These are phyloP conservation scores for Zasmidium citrigriseum DNA, from an alignment of 2,329 filamentous ascomycete genomes.

Conservation along the genomic window DNA sequence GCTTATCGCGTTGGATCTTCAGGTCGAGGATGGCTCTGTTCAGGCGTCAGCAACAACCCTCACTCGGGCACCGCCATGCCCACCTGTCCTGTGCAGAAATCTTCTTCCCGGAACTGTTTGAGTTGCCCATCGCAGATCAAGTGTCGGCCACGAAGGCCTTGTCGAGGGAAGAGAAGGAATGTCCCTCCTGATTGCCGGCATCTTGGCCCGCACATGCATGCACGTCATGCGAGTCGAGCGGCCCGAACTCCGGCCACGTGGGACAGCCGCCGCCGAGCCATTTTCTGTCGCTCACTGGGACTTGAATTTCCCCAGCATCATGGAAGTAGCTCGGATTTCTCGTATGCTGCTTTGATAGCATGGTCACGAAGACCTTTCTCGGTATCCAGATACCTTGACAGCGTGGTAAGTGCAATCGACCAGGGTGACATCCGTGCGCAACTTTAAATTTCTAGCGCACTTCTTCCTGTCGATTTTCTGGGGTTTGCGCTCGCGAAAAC, in stretches of 20 bases:
- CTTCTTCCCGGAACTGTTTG: slow-evolving; percentile 60
- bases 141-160: background rate
- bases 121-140: slow-evolving; percentile 61
- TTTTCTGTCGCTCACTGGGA: no score
- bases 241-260: slow-evolving; percentile 10
- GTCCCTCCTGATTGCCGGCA: background rate
- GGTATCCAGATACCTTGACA: no score
- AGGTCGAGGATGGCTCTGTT: slow-evolving; percentile 91
- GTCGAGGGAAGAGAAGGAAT: no score
- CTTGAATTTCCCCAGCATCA: no score
- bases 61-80: slow-evolving; percentile 30
- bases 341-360: no score
- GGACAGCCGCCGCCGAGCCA: background rate
- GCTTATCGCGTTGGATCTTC: slow-evolving; percentile 95
- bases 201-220: background rate
- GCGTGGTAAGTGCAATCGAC: no score
- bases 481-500: no score
- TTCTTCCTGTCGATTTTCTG: no score
- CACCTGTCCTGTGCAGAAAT: slow-evolving; percentile 85
- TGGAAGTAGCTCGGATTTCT: no score
- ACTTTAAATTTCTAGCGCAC: background rate
- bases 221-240: slow-evolving; percentile 11
- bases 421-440: background rate
- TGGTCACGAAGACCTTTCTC: no score
- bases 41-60: background rate